Conservation (phyloP, 2,329 filamentous ascomycete genomes). For the Xylariaceae sp. region DNA sequence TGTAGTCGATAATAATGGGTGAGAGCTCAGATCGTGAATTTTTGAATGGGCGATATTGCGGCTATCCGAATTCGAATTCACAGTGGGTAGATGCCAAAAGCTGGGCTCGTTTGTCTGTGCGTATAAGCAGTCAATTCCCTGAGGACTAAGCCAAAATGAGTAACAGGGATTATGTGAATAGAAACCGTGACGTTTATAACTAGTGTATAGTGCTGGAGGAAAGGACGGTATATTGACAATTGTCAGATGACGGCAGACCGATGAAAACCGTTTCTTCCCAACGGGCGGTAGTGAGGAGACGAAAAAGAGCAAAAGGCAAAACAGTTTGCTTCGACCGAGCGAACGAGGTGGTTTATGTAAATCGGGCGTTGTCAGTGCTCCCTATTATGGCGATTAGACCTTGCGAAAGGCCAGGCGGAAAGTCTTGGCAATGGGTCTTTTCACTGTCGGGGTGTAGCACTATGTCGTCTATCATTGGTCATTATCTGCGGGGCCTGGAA, state of each 20-base stretch:
- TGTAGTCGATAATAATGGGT: no score
- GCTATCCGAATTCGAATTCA: no score
- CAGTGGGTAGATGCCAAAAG: no score
- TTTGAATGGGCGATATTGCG: no score
- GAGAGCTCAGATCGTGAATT: no score
- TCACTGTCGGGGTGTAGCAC: constrained; percentile 27
- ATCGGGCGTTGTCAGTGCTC: constrained; percentile 25
- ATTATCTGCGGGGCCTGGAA: constrained; percentile 20
- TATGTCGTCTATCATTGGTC: constrained; percentile 22
- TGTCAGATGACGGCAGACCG: no score
- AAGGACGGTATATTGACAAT: no score
- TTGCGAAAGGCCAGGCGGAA: constrained; percentile 32
- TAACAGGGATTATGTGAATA: no score
- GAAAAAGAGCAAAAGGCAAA: constrained; percentile 11
- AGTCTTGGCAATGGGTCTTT: constrained; percentile 30
- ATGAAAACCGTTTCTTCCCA: constrained; percentile 5
- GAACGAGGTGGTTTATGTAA: constrained; percentile 30
- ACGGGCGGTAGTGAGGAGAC: constrained; percentile 4
- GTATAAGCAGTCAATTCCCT: no score
- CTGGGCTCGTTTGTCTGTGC: no score
- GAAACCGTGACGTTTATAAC: no score
- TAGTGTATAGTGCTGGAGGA: no score
- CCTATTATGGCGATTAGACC: constrained; percentile 30
- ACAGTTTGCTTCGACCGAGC: constrained; percentile 13
- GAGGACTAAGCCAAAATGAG: constrained; percentile 3